phyloP scores from a whole-genome alignment of 139 green algal genomes.

The Chlamydomonas schloesseri region DNA sequence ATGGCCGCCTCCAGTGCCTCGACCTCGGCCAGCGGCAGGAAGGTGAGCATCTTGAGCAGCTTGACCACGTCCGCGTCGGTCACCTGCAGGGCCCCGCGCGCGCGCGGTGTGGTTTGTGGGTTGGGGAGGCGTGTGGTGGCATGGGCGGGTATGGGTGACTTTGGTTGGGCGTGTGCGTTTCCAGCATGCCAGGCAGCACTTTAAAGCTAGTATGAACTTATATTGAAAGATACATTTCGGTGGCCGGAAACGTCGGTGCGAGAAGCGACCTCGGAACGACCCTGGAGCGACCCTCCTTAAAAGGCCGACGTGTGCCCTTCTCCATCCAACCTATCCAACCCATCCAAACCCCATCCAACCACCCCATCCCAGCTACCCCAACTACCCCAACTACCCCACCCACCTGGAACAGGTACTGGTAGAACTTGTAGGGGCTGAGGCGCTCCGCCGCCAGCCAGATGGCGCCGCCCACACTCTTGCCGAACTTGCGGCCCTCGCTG shows the following conservation, averaged over 20 bases:
- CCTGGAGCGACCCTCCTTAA: too few species aligned
- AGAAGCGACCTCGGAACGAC: too few species aligned
- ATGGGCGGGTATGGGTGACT: too few species aligned
- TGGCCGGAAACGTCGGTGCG: too few species aligned
- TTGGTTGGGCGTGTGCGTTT: too few species aligned
- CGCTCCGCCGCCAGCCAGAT: conserved; percentile 91
- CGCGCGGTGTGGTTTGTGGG: too few species aligned
- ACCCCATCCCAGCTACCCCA: not conserved
- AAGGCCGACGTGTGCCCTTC: too few species aligned
- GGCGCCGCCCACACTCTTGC: conserved; percentile 94
- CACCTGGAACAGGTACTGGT: conserved; percentile 92
- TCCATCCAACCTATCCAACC: too few species aligned
- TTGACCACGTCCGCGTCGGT: conserved; percentile 90
- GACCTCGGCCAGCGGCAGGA: conserved; percentile 92
- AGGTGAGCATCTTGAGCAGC: conserved; percentile 96
- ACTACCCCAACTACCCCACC: not conserved
- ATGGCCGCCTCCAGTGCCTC: conserved; percentile 71
- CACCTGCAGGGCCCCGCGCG: conserved; percentile 38
- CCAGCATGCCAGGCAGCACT: too few species aligned
- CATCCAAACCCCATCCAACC: not conserved
- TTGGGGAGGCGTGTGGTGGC: too few species aligned
- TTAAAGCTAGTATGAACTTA: too few species aligned
- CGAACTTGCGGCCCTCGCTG: conserved; percentile 96
- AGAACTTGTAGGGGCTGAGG: conserved; percentile 98
- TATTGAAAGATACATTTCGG: too few species aligned